Evolutionary conservation across 2,329 filamentous ascomycete genomes (phyloP).

Genomic region (Trichoderma citrinoviride): DNA sequence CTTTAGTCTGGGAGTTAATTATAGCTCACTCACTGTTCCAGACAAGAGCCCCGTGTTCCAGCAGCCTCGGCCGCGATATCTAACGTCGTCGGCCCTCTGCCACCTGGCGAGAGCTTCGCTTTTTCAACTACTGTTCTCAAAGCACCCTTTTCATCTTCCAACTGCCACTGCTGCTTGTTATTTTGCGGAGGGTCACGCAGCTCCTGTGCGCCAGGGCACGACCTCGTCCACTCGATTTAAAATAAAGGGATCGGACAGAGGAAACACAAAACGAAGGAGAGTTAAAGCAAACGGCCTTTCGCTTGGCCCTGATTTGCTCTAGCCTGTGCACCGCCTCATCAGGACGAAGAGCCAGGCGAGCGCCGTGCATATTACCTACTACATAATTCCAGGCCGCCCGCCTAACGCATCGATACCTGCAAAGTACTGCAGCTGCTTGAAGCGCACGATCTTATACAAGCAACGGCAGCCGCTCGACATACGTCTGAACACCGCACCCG

Average conservation of each 20-base stretch:
- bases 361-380: neutral
- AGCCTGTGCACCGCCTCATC: constrained; percentile 14
- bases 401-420: neutral
- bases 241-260: neutral
- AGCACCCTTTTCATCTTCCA: neutral
- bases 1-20: constrained; percentile 16
- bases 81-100: constrained; percentile 1
- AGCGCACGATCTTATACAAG: neutral
- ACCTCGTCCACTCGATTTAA: neutral
- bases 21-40: constrained; percentile 12
- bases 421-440: too few relatives aligned
- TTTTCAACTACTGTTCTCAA: neutral
- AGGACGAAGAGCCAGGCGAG: neutral
- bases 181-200: neutral
- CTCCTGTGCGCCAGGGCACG: neutral
- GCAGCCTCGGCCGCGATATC: constrained; percentile 13
- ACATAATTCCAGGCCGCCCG: constrained; percentile 18
- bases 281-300: neutral
- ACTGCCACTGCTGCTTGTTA: neutral
- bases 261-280: neutral
- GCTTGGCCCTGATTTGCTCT: constrained; percentile 10
- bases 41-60: constrained; percentile 4
- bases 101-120: neutral
- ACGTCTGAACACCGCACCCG: neutral
- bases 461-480: neutral